Base-by-base conservation (phyloP, 345 rosid genomes). In the Bruguiera gymnorhiza region DNA sequence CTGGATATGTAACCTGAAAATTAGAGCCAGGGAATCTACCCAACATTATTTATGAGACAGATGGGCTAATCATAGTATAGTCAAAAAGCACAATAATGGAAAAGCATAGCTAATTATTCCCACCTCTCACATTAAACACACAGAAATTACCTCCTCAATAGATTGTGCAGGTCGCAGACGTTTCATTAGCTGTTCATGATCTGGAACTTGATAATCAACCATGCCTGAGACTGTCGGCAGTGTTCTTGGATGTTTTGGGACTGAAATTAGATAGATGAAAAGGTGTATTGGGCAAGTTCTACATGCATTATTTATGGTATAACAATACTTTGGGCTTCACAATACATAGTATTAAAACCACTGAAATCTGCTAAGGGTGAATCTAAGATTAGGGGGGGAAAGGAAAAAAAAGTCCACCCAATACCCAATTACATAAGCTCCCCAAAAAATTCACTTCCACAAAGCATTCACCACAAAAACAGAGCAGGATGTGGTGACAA, bases 141-240 rank as follows among this genome's bases (percentile, higher is more conserved):
- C 50, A 43, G 19, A 46, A 57, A 36, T 78, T 79, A 90, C 97
- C 93, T 90, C 97, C 81, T 90, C 97, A 46, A 86, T 78, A 60
- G 91, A 86, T 71, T 85, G 92, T 27, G 86, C 75, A 77, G 97
- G 81, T 70, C 97, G 87, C 20, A 90, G 76, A 37, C 99, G 89
- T 82, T 90, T 92, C 87, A 89, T 84, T 68, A 87, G 84, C 36
- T 78, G 86, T 68, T 92, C 99, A 64, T 86, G 97, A 23, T 95
- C 97, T 48, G 89, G 72, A 76, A 62, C 84, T 72, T 85, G 99
- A 81, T 92, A 95, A 78, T 94, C 98, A 79, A 86, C 84, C 80
- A 90, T 82, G 50, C 86, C 85, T 1, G 93, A 82, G 32, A 76
- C 75, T 37, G 90, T 64, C 74, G 91, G 84, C 60, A 93, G 91